A percentile compares a stretch with the other conserved stretches of the same genome.
Evolutionary conservation across 345 rosid species (phyloP).

Genomic region (Aurinia saxatilis): DNA sequence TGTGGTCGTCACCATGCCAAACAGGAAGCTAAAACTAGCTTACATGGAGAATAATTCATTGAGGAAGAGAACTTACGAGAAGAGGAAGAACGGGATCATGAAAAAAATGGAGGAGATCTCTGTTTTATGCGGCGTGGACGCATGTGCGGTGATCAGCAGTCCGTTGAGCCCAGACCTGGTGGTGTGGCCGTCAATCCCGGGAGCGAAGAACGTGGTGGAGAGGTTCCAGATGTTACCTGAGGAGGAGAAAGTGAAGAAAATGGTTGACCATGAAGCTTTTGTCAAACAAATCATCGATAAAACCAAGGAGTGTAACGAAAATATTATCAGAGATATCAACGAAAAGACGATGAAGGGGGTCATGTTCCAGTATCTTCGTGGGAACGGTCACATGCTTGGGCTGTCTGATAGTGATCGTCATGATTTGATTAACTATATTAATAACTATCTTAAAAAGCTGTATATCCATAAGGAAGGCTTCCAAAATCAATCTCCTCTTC

Average conservation of each 20-base stretch:
- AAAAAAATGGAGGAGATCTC: slow-evolving; percentile 30
- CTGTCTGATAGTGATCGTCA: neutral
- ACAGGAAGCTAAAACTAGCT: slow-evolving; percentile 31
- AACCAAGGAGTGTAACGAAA: neutral
- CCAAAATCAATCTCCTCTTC: neutral
- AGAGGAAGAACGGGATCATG: slow-evolving; percentile 32
- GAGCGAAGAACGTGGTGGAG: neutral
- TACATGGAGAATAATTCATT: slow-evolving; percentile 29
- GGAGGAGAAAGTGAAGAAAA: slow-evolving; percentile 23
- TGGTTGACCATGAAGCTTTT: slow-evolving; percentile 30
- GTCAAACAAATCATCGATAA: slow-evolving; percentile 24
- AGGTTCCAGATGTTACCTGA: slow-evolving; percentile 13
- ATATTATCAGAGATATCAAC: slow-evolving; percentile 1
- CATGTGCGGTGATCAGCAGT: slow-evolving; percentile 25
- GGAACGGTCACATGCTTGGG: neutral
- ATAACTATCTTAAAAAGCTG: slow-evolving; percentile 4
- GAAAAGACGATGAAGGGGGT: slow-evolving; percentile 9
- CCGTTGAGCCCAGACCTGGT: slow-evolving; percentile 22
- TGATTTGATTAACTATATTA: slow-evolving; percentile 1
- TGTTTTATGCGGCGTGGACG: slow-evolving; percentile 30
- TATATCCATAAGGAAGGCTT: neutral
- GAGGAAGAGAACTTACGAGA: slow-evolving; percentile 32
- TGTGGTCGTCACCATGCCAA: slow-evolving; percentile 16
- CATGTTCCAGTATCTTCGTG: slow-evolving; percentile 4
- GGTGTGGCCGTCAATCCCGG: slow-evolving; percentile 26